Evolutionary conservation across 2,329 filamentous ascomycete genomes (phyloP).

Genomic region (Fusarium sp.): DNA sequence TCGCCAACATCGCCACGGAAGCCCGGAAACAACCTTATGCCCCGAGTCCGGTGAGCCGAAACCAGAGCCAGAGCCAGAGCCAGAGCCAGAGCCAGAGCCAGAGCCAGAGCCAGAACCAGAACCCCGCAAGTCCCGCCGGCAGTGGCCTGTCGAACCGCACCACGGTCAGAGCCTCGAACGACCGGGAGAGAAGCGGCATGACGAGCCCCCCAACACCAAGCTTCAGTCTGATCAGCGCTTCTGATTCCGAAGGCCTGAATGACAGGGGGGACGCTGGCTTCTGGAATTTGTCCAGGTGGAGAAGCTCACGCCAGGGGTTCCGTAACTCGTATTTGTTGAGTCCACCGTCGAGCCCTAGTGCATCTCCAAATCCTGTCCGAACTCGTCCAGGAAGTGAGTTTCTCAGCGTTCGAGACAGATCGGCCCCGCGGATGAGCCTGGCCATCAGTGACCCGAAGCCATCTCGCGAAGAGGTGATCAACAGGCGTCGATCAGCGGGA

Average conservation of each 20-base stretch:
- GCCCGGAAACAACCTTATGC: conserved; percentile 56
- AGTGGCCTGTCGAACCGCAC: conserved; percentile 44
- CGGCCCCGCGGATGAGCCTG: conserved; percentile 46
- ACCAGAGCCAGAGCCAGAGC: conserved; percentile 29
- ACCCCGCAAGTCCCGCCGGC: conserved; percentile 53
- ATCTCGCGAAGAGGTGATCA: conserved; percentile 39
- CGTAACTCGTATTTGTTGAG: conserved; percentile 44
- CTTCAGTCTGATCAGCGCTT: conserved; percentile 58
- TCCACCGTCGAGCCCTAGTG: conserved; percentile 32
- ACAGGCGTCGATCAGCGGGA: conserved; percentile 46
- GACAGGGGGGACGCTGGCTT: conserved; percentile 59
- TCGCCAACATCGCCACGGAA: conserved; percentile 56
- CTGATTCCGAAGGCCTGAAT: conserved; percentile 50
- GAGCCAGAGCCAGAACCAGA: conserved; percentile 27
- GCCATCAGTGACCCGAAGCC: conserved; percentile 43
- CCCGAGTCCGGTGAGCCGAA: conserved; percentile 41
- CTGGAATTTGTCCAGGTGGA: conserved; percentile 67
- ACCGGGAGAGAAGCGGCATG: conserved; percentile 41
- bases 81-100: too few species aligned
- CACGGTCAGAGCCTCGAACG: conserved; percentile 40
- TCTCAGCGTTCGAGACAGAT: conserved; percentile 48
- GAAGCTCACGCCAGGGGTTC: conserved; percentile 51
- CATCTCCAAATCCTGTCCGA: conserved; percentile 47
- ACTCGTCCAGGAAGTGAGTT: conserved; percentile 43
- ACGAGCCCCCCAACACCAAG: conserved; percentile 62